Base-by-base conservation (phyloP, 257 asterid species). In the Agastache rugosa region DNA sequence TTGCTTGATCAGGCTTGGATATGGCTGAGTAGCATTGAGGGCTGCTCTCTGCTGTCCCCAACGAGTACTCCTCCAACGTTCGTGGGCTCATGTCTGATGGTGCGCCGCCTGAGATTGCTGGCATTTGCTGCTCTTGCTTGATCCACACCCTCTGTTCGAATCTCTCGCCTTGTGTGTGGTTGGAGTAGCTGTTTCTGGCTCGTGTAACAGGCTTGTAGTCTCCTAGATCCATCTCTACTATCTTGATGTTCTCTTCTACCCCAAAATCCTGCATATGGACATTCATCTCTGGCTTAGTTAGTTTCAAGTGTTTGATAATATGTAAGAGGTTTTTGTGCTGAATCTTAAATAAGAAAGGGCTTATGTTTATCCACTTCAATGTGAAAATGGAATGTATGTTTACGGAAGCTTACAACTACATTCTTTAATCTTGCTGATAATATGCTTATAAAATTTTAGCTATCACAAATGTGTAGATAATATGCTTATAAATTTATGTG, bases 211-310 rank as follows among this genome's bases (percentile, higher is more conserved):
- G 88, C 81, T 81, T 89, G 80, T 81, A 78, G 76, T 86, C 89
- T 14, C 96, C 97, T 1, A 83, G 72, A 63, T 94, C 99, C 96
- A 94, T 88, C 75, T 94, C 97, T 15, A 94, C 99, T 23, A 94
- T 94, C 89, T 94, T 94, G 76, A 94, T 80, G 85, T 92, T 88
- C 81, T 94, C 99, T 54, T 94, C 97, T 16, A 71, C 67, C 15
- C 86, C 94, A 9, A 58, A 78, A 73, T 92, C 97, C 97, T 94
- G 61, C 58, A 44, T 39, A 37, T 39, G 44, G 44, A 53, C 59
- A 53, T 53, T n/a, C 8, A 16, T 39, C 44, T 39, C 44, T 39
- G 44, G 12, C 44, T 39, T 39, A 9, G 12, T 37, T 37, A 31
- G 37, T 4, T 4, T 31, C 5, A 29, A 29, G 34, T 29, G 34